Percentiles rank a stretch among this genome's conserved stretches.
These are phyloP conservation scores for Tolypocladium ovalisporum DNA, from an alignment of 2,329 filamentous ascomycete genomes.

Conservation along the genomic window DNA sequence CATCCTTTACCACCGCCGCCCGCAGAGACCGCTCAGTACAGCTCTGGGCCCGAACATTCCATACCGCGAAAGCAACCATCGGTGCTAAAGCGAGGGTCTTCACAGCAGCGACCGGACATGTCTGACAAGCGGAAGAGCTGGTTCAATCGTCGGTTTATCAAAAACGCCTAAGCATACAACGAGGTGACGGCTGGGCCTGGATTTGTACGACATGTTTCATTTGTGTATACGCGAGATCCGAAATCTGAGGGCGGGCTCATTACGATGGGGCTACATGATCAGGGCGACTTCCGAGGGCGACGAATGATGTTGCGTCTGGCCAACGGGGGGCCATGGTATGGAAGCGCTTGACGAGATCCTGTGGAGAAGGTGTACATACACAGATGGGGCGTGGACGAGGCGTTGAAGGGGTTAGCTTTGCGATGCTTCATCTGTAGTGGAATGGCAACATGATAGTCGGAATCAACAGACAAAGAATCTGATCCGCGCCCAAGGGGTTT, in stretches of 20 bases:
- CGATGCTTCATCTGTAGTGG: slow-evolving; percentile 3
- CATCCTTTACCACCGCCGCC: slow-evolving; percentile 15
- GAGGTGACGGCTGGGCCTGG: neutral
- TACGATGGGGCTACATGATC: neutral
- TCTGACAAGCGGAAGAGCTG: slow-evolving; percentile 79
- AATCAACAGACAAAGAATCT: neutral
- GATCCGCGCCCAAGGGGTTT: slow-evolving; percentile 4
- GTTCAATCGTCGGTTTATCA: slow-evolving; percentile 77
- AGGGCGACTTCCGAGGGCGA: neutral
- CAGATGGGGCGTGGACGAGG: slow-evolving; percentile 15
- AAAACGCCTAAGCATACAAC: slow-evolving; percentile 17
- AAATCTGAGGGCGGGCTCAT: neutral
- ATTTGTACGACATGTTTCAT: neutral
- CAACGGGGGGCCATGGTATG: neutral
- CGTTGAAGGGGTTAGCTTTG: slow-evolving; percentile 8
- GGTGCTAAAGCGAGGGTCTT: slow-evolving; percentile 15
- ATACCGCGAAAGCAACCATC: slow-evolving; percentile 17
- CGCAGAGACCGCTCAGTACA: slow-evolving; percentile 6
- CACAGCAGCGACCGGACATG: slow-evolving; percentile 4
- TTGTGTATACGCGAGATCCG: slow-evolving; percentile 1
- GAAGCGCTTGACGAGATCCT: neutral
- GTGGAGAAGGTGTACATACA: slow-evolving; percentile 11
- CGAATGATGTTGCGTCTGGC: neutral
- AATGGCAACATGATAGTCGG: neutral
- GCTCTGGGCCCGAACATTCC: slow-evolving; percentile 7